Evolutionary conservation across 2,329 filamentous ascomycete species (phyloP).

Genomic region (Onygenales sp.): DNA sequence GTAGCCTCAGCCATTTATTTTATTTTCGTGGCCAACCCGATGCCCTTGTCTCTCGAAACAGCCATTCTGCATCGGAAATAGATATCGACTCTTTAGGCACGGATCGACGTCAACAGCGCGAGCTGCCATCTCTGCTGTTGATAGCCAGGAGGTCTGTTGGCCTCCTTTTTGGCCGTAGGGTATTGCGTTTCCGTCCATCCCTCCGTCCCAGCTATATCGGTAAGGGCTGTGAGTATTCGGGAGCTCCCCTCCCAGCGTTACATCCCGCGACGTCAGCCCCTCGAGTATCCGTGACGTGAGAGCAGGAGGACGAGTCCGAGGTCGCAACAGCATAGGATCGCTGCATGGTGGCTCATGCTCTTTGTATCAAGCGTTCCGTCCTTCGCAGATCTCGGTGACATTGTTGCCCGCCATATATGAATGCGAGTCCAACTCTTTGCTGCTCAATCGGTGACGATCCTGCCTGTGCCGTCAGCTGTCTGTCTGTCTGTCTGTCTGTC

Average conservation of each 20-base stretch:
- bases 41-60: constrained; percentile 2
- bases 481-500: neutral
- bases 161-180: neutral
- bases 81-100: constrained; percentile 2
- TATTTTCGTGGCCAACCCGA: neutral
- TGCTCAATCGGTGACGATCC: neutral
- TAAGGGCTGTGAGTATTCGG: neutral
- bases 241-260: neutral
- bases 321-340: neutral
- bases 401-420: neutral
- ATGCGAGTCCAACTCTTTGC: neutral
- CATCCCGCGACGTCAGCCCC: neutral
- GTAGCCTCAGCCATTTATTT: neutral
- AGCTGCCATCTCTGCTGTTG: neutral
- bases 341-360: constrained; percentile 2
- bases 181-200: neutral
- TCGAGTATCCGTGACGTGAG: neutral
- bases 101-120: constrained; percentile 3
- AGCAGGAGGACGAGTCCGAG: neutral
- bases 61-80: constrained; percentile 2
- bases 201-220: neutral
- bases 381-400: constrained; percentile 2
- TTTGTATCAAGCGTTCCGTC: constrained; percentile 2
- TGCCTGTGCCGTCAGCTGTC: neutral
- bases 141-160: constrained; percentile 1